Base-by-base conservation (phyloP, 805 yeast species). In the Brettanomyces naardenensis region DNA sequence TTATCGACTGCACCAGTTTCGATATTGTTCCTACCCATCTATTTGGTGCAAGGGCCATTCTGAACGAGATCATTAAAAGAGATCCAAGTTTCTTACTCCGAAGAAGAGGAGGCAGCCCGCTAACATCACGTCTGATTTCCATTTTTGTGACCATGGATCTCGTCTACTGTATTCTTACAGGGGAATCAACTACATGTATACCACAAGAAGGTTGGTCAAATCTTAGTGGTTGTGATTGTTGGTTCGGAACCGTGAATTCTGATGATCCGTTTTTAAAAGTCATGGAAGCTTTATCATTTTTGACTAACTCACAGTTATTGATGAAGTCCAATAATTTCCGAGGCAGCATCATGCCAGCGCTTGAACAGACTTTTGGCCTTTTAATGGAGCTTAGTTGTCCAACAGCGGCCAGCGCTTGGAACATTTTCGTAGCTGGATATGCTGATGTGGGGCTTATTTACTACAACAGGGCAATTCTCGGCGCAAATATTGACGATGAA, bases 181-280 rank as follows among this genome's bases (percentile, higher is more conserved):
- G 55, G 2, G 46, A 49, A 10, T 19, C n/a, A 13, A 31, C 30
- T 15, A 44, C 53, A 15, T 50, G 48, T 36, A 37, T 51, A 11
- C 43, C 46, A 4, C 30, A 37, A 7, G 14, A 28, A 2, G 46
- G 37, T 26, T 55, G 60, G 60, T 36, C 39, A 13, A 26, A 23
- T 4, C 48, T 55, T 33, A 46, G 42, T 2, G 39, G 40, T 6
- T 41, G 43, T 32, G 55, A 53, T 26, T 50, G 52, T 19, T 55
- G 60, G 60, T 55, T 53, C 43, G 60, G 60, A 4, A 47, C 26
- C n/a, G 26, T 54, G 27, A 21, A 13, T n/a, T 32, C 25, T 7
- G 42, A 27, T 37, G 58, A 54, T 46, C 56, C 54, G 43, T 65
- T 36, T 53, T 55, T 51, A 49, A 52, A 3, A 47, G 61, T 43